Base-by-base conservation (phyloP, 805 yeast genomes). In the Barnettozyma sp. region DNA sequence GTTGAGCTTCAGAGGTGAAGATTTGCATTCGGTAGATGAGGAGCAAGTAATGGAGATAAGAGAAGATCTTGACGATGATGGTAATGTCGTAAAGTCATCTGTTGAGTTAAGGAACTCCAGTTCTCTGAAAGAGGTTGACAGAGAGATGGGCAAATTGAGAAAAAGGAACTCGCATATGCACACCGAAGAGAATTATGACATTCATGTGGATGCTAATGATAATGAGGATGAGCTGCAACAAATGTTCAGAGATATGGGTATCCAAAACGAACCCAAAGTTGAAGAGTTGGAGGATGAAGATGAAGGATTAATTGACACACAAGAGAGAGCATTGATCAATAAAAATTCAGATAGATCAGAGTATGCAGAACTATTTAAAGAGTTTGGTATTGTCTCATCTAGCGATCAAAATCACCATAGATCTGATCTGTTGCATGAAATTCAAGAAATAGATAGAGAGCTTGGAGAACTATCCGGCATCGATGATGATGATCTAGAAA, bases 31-130 rank as follows among this genome's bases (percentile, higher is more conserved):
- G n/a, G n/a, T n/a, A n/a, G 77, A 71, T 12, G 75, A 67, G 2
- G 48, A 78, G 2, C 87, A 85, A 1, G 62, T 83, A 17, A 75
- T 86, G 76, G 96, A 87, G 39, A 88, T 88, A 16, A 67, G 78
- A 35, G 97, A 87, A 52, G 82, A 78, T 35, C 56, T 88, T 25
- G 95, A 87, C 56, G 95, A 84, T 1, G 78, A 82, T n/a, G 96
- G 77, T 0, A 76, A 82, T 41, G 68, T 87, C 2, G 52, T 82
- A 1, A 55, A 42, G 11, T 52, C 74, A n/a, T 45, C 61, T 4
- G 62, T 75, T 3, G 60, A 60, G 21, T 72, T 73, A 0, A 60
- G 65, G 17, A 48, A 52, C 24, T 48, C 45, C 17, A 48, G 48
- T 37, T 43, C 40, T 20, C 29, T 57, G 13, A 38, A 45, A 16